phyloP scores from a whole-genome alignment of 2,329 filamentous ascomycete genomes.

The Fonsecaea nubica region DNA sequence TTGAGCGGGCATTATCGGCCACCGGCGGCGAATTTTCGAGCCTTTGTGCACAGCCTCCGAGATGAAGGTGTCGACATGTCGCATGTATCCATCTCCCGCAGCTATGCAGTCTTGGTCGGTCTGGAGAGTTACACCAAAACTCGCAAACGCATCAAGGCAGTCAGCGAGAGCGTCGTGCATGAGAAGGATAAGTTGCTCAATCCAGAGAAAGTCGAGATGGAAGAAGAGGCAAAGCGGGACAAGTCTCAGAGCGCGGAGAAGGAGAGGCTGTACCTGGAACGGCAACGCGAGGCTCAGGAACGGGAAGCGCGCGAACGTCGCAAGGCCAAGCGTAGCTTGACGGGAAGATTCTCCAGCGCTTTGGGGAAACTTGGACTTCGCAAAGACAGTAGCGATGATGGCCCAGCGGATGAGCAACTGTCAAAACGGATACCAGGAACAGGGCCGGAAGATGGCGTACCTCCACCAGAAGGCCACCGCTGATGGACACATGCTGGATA shows the following conservation, averaged over 20 bases:
- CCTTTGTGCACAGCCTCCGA: constrained; percentile 76
- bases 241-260: constrained; percentile 67
- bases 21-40: constrained; percentile 79
- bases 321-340: constrained; percentile 20
- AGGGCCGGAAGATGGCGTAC: constrained; percentile 42
- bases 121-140: constrained; percentile 79
- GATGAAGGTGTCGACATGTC: constrained; percentile 79
- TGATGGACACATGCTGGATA: constrained; percentile 2
- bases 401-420: background rate
- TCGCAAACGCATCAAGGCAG: constrained; percentile 67
- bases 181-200: constrained; percentile 66
- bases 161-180: constrained; percentile 58
- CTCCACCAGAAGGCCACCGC: constrained; percentile 40
- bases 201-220: constrained; percentile 62
- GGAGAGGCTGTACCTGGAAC: constrained; percentile 59
- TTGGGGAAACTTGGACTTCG: constrained; percentile 19
- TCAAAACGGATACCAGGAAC: constrained; percentile 35
- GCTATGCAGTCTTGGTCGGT: constrained; percentile 81
- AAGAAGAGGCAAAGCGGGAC: constrained; percentile 59
- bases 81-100: constrained; percentile 77
- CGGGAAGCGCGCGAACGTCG: constrained; percentile 17
- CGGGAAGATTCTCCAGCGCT: constrained; percentile 23
- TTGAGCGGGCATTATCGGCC: constrained; percentile 51
- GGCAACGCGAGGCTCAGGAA: constrained; percentile 30
- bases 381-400: constrained; percentile 9